These are phyloP conservation scores for Globisporangium paddicum DNA, from an alignment of 352 stramenopile species.

Conservation along the genomic window DNA sequence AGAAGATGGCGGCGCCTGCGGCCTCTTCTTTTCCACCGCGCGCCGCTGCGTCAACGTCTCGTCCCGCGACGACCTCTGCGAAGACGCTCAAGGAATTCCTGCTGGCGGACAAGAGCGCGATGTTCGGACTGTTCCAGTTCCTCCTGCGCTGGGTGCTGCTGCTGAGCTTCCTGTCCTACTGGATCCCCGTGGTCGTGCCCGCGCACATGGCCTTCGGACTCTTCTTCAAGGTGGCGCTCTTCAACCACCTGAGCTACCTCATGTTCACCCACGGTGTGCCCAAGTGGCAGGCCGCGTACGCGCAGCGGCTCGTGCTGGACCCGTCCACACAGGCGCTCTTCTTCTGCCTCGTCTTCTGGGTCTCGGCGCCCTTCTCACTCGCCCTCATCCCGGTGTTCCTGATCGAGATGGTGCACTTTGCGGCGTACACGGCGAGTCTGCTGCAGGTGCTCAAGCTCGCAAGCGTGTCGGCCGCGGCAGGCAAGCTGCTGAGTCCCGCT, in stretches of 20 bases:
- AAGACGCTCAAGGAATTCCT: constrained; percentile 51
- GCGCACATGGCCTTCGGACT: constrained; percentile 43
- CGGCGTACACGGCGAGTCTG: constrained; percentile 53
- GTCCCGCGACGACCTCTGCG: constrained; percentile 11
- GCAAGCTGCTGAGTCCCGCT: constrained; percentile 49
- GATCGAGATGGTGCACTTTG: constrained; percentile 76
- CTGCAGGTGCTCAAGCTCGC: constrained; percentile 51
- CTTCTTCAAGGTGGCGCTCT: constrained; percentile 81
- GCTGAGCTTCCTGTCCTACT: constrained; percentile 70
- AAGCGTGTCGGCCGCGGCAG: constrained; percentile 36
- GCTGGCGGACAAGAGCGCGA: constrained; percentile 44
- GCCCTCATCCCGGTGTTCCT: constrained; percentile 77
- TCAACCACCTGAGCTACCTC: constrained; percentile 80
- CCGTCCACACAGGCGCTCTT: constrained; percentile 79
- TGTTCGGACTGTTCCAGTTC: constrained; percentile 77
- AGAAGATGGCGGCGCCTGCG: constrained; percentile 32
- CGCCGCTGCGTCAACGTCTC: constrained; percentile 12
- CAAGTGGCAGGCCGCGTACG: constrained; percentile 67
- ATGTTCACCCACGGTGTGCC: constrained; percentile 74
- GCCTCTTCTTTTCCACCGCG: neutral
- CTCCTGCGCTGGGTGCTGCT: constrained; percentile 55
- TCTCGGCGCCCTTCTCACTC: constrained; percentile 68
- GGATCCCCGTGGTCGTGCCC: constrained; percentile 43
- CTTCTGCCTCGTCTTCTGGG: constrained; percentile 85
- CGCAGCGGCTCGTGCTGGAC: constrained; percentile 79